Conservation (phyloP, 345 rosid genomes). For the Gynandropsis gynandra region DNA sequence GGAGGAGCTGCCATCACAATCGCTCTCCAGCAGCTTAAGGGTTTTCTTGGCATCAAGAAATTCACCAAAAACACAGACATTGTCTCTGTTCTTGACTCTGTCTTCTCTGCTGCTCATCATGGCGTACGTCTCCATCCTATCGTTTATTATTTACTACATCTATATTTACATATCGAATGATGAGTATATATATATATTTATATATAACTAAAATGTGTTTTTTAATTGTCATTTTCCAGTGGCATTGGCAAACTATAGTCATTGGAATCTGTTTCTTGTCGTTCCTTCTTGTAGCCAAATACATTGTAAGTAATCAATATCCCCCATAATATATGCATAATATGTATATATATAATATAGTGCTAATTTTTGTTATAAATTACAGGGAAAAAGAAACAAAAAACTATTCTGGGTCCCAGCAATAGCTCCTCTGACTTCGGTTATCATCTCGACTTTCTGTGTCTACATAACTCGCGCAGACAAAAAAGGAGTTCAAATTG, state of each 20-base stretch:
- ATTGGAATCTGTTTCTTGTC: constrained; percentile 64
- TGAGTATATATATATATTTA: no score
- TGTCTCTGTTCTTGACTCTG: constrained; percentile 35
- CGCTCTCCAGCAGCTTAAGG: constrained; percentile 87
- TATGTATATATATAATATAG: not conserved
- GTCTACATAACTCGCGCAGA: constrained; percentile 85
- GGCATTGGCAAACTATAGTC: constrained; percentile 90
- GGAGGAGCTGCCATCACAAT: constrained; percentile 94
- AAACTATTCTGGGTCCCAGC: constrained; percentile 89
- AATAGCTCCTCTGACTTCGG: constrained; percentile 78
- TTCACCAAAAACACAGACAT: constrained; percentile 76
- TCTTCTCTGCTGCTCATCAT: constrained; percentile 18
- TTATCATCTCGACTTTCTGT: constrained; percentile 65
- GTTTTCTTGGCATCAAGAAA: constrained; percentile 63
- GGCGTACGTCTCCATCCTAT: constrained; percentile 23
- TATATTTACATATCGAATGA: not conserved
- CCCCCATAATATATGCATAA: not conserved
- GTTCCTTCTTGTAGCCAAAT: constrained; percentile 61
- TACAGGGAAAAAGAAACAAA: constrained; percentile 75
- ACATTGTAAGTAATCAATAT: constrained; percentile 49
- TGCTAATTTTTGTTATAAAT: not conserved
- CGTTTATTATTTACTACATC: not conserved
- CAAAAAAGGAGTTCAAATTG: constrained; percentile 77
- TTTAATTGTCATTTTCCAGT: constrained; percentile 38
- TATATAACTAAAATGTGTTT: not conserved